Evolutionary conservation across 257 asterid genomes (phyloP).

Genomic region (Parsonsia alboflavescens): DNA sequence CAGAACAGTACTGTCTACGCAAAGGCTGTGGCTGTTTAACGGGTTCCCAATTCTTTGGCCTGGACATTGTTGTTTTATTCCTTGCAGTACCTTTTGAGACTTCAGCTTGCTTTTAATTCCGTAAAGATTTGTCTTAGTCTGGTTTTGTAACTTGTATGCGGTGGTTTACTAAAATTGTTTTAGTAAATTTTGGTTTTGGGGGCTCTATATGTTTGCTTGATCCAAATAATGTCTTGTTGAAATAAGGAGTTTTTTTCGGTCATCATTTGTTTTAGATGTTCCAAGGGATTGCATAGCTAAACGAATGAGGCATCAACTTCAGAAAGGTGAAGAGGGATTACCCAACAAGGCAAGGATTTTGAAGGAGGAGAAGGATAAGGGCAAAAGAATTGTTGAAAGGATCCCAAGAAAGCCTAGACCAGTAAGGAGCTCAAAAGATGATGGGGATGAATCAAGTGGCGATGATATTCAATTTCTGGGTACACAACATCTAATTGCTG

Average conservation of each 20-base stretch:
- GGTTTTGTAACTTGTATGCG: neutral
- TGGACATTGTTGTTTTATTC: neutral
- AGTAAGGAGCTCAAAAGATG: neutral
- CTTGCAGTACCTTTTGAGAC: neutral
- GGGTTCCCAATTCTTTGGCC: no score
- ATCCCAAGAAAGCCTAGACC: neutral
- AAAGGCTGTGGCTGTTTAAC: neutral
- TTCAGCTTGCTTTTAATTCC: neutral
- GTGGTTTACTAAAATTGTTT: no score
- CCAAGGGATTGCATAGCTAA: neutral
- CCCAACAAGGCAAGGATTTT: neutral
- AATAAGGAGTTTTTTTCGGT: neutral
- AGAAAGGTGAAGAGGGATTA: neutral
- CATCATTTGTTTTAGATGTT: conserved; percentile 3
- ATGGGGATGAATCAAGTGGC: neutral
- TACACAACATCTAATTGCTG: neutral
- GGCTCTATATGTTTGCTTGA: neutral
- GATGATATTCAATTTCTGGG: neutral
- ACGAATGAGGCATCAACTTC: conserved; percentile 5
- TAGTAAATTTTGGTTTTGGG: neutral
- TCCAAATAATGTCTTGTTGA: neutral
- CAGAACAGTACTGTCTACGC: neutral
- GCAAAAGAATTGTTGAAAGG: neutral
- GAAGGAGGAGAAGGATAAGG: neutral
- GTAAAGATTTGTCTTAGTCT: neutral